Evolutionary conservation across 495 filamentous ascomycete genomes (phyloP).

Genomic region (Glonium stellatum): DNA sequence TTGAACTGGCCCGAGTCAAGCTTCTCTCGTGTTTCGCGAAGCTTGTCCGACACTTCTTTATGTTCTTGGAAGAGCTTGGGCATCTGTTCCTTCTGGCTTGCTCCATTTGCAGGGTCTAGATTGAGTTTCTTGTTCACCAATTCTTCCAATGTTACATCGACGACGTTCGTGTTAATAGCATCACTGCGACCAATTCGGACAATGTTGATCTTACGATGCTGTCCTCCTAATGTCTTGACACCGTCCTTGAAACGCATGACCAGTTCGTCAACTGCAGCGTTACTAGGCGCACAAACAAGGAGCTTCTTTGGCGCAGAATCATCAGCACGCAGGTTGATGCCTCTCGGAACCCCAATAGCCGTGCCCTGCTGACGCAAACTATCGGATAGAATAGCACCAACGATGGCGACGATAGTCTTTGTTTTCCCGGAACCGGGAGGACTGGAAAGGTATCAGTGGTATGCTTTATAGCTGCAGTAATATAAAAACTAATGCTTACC

Average conservation of each 20-base stretch:
- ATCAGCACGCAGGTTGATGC: slow-evolving; percentile 5
- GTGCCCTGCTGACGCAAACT: slow-evolving; percentile 37
- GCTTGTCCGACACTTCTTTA: slow-evolving; percentile 61
- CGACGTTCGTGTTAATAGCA: slow-evolving; percentile 82
- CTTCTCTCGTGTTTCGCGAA: slow-evolving; percentile 57
- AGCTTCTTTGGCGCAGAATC: slow-evolving; percentile 61
- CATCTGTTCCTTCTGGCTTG: slow-evolving; percentile 49
- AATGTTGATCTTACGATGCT: slow-evolving; percentile 65
- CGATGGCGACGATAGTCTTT: slow-evolving; percentile 94
- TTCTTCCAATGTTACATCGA: slow-evolving; percentile 90
- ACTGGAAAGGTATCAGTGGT: slow-evolving; percentile 30
- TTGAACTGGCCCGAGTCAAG: slow-evolving; percentile 64
- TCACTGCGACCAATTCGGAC: slow-evolving; percentile 88
- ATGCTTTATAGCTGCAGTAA: background rate
- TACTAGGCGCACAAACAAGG: slow-evolving; percentile 91
- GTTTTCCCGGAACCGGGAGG: slow-evolving; percentile 97
- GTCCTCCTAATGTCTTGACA: slow-evolving; percentile 69
- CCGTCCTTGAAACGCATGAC: slow-evolving; percentile 89
- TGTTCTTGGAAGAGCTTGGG: slow-evolving; percentile 79
- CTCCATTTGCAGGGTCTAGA: slow-evolving; percentile 40
- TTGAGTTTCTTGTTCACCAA: slow-evolving; percentile 70
- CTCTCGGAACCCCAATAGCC: slow-evolving; percentile 26
- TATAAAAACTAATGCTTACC: slow-evolving; percentile 40
- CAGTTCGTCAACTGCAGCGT: slow-evolving; percentile 93
- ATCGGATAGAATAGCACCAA: slow-evolving; percentile 72